Base-by-base conservation (phyloP, 148 eudicot species). In the Simmondsia chinensis region DNA sequence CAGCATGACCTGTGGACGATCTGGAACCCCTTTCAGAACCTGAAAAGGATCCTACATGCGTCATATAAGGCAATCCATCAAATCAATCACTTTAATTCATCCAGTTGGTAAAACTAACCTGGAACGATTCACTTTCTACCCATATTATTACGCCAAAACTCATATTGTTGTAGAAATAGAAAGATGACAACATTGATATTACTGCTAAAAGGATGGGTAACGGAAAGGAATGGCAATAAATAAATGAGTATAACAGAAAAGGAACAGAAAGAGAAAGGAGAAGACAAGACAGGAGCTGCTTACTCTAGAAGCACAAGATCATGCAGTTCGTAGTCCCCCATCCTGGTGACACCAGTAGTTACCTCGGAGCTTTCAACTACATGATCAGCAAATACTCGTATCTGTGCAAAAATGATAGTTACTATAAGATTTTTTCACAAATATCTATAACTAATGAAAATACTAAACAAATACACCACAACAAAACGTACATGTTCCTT, bases 301-400 rank as follows among this genome's bases (percentile, higher is more conserved):
- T 79, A 91, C 97, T 91, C 99, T 32, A 91, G 69, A 33, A 75
- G 66, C 23, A 91, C 99, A 50, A 91, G 94, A 72, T 91, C 99
- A 66, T 86, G 99, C 53, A 91, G 93, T 73, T 91, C 99, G 37
- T 79, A 91, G 56, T 85, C 88, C 54, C 99, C 99, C 42, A 91
- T 79, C 56, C 70, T 67, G 12, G 99, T 91, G 35, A 85, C 61
- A 26, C 99, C 99, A 33, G 99, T 73, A 3, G 99, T 86, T 50
- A 91, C 99, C 63, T 91, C 99, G 24, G 99, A 91, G 67, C 95
- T 91, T 63, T 91, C 94, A 27, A 82, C 97, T 57, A 89, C 87
- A 79, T 84, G 82, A 57, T 89, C 97, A 32, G 97, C 83, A 68
- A 89, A 84, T 7, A 89, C 95, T 33, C 95, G 93, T 13, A 88